Evolutionary conservation across 805 yeast species (phyloP).

Genomic region (Lachancea kluyveri): DNA sequence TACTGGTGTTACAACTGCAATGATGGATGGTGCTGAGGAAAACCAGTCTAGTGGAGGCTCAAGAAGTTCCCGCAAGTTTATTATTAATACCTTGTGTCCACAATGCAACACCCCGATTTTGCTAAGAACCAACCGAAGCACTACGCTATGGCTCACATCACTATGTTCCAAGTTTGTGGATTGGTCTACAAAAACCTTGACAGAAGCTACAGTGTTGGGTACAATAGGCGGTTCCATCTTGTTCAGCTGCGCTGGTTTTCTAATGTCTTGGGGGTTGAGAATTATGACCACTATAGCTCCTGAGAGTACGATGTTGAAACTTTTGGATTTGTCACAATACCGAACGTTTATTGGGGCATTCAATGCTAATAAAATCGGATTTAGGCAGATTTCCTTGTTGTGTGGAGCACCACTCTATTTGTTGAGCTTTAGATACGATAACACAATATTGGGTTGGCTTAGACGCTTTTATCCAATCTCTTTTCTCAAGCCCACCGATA

Average conservation of each 20-base stretch:
- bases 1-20: slow-evolving; percentile 4
- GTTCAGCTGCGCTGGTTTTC: slow-evolving; percentile 3
- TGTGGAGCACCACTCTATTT: slow-evolving; percentile 5
- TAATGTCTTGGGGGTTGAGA: slow-evolving; percentile 6
- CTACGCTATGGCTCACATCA: slow-evolving; percentile 12
- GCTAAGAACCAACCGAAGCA: slow-evolving; percentile 10
- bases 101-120: slow-evolving; percentile 25
- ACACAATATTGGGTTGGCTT: slow-evolving; percentile 4
- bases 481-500: slow-evolving; percentile 5
- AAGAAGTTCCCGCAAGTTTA: slow-evolving; percentile 7
- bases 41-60: neutral
- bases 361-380: slow-evolving; percentile 4
- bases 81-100: slow-evolving; percentile 25
- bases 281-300: slow-evolving; percentile 8
- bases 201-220: slow-evolving; percentile 5
- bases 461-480: slow-evolving; percentile 5
- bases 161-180: slow-evolving; percentile 6
- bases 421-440: slow-evolving; percentile 5
- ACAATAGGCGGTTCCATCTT: slow-evolving; percentile 5
- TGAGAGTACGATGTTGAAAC: slow-evolving; percentile 6
- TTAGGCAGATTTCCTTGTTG: slow-evolving; percentile 3
- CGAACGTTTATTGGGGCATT: slow-evolving; percentile 5
- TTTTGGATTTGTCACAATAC: slow-evolving; percentile 3
- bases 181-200: slow-evolving; percentile 3
- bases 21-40: slow-evolving; percentile 7